These are phyloP conservation scores for Protoeuglena noctilucae DNA, from an alignment of 139 green algal species.

Conservation along the genomic window DNA sequence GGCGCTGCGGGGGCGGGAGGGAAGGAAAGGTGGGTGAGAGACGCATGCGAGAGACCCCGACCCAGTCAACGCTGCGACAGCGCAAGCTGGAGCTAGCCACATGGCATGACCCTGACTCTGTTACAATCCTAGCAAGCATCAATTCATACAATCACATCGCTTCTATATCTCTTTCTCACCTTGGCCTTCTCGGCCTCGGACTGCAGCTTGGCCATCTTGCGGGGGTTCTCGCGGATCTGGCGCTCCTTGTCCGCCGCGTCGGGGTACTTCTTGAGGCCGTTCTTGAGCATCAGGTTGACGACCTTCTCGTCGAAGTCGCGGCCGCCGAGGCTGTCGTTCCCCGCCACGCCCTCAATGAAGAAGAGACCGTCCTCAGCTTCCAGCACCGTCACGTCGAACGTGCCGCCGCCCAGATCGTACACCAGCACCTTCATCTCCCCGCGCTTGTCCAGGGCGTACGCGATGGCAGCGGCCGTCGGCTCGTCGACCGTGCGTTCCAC, in stretches of 20 bases:
- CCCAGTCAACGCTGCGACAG: too few relatives aligned
- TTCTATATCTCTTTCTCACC: too few relatives aligned
- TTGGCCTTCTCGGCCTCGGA: slow-evolving; percentile 95
- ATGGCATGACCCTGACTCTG: too few relatives aligned
- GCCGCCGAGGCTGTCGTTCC: slow-evolving; percentile 92
- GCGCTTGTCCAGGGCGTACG: slow-evolving; percentile 89
- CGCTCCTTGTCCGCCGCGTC: too few relatives aligned
- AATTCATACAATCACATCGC: too few relatives aligned
- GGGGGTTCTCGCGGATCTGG: too few relatives aligned
- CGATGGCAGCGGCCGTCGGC: slow-evolving; percentile 87
- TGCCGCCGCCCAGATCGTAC: slow-evolving; percentile 95
- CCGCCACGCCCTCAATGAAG: slow-evolving; percentile 81
- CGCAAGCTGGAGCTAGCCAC: too few relatives aligned
- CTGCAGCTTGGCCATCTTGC: slow-evolving; percentile 87
- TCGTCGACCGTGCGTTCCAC: slow-evolving; percentile 96
- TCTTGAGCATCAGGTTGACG: slow-evolving; percentile 56
- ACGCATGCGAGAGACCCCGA: too few relatives aligned
- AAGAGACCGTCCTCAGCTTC: slow-evolving; percentile 96
- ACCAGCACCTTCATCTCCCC: slow-evolving; percentile 92
- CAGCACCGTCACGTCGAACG: slow-evolving; percentile 97
- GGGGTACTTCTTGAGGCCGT: too few relatives aligned
- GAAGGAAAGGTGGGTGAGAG: too few relatives aligned
- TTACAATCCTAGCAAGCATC: too few relatives aligned
- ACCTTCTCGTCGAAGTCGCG: slow-evolving; percentile 99
- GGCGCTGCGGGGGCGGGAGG: too few relatives aligned